Evolutionary conservation across 2,329 filamentous ascomycete genomes (phyloP), one percentile per base, ranked within the genome.

Genomic region (Colletotrichum siamense): DNA sequence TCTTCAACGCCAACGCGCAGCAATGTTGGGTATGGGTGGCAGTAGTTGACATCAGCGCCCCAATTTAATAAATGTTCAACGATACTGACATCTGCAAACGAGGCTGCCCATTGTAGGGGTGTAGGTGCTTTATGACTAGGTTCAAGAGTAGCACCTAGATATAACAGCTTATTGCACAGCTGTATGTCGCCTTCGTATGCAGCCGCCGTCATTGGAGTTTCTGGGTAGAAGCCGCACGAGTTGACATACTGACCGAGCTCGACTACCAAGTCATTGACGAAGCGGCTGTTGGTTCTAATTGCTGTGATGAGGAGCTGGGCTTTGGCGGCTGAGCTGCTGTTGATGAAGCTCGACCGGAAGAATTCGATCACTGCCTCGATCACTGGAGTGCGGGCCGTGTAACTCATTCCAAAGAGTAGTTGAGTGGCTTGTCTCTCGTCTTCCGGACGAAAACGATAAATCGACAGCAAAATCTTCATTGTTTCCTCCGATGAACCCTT

Each of bases 281-380:
- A 10, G 1, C 5, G 3, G 6, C 63, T 61, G 7, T 62, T 3
- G 4, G 16, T 44, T 3, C 2, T 68, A 49, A 71, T 30, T 5
- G 69, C 24, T 1, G 69, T 34, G 3, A 61, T 16, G 1, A 73
- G 52, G 1, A 72, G 64, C 4, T 15, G 22, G 2, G 44, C 1
- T 8, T 22, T 49, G 1, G 44, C 44, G 0, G 10, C n/a, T 0
- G n/a, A 0, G 6, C 44, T 49, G 44, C n/a, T 4, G 0, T 49
- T 2, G 3, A 1, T 1, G 18, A 49, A n/a, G 13, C 3, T 28
- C 0, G 2, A 13, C 6, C 18, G 8, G 4, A 66, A 59, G 7
- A 18, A n/a, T 6, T 24, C 24, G 6, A 71, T 59, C 1, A n/a
- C 6, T 2, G 3, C 18, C 2, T 71, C 69, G 1, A 10, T 49